Base-by-base conservation (phyloP, 2,329 filamentous ascomycete species). In the Alternaria triticina region DNA sequence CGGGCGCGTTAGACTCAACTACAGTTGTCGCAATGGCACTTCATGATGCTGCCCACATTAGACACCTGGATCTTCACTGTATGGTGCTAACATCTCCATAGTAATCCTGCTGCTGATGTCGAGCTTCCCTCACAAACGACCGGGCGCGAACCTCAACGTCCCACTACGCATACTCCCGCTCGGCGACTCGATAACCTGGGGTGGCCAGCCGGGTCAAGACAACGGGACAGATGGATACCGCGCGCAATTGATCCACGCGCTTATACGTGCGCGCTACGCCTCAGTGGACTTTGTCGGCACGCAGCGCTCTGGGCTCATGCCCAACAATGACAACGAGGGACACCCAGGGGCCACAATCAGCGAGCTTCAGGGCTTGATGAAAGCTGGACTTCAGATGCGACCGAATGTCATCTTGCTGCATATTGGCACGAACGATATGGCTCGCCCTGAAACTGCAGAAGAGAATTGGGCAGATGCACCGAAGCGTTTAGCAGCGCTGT, bases 211-310 rank as follows among this genome's bases (percentile, higher is more conserved):
- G 33, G 9, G 71, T 71, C 20, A 45, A 20, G 9, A 62, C 9
- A 43, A 64, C 45, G 76, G 75, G 2, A 83, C 71, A 13, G 65
- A 83, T 64, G 81, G 81, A 7, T 84, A 83, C 59, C 78, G 82
- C 27, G 60, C 65, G 4, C 52, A 70, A 17, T 70, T 82, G 1
- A 57, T 69, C 28, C 58, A 66, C 20, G 40, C 66, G 10, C 74
- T 82, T 20, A 47, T 69, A 17, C 60, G 57, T 11, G 68, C 69
- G 10, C 64, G 65, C 11, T 71, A 70, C 23, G 28, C 47, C 8
- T 55, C 68, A 0, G 65, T 75, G n/a, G 55, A 72, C 43, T 78
- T 78, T 66, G 68, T 80, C 40, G 79, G 79, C 15, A 74, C 74
- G 12, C 64, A 71, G 15, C 59, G 54, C n/a, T 73, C 70, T 8